phyloP scores from a whole-genome alignment of 2,329 filamentous ascomycete species.

The Fusarium dlaminii region DNA sequence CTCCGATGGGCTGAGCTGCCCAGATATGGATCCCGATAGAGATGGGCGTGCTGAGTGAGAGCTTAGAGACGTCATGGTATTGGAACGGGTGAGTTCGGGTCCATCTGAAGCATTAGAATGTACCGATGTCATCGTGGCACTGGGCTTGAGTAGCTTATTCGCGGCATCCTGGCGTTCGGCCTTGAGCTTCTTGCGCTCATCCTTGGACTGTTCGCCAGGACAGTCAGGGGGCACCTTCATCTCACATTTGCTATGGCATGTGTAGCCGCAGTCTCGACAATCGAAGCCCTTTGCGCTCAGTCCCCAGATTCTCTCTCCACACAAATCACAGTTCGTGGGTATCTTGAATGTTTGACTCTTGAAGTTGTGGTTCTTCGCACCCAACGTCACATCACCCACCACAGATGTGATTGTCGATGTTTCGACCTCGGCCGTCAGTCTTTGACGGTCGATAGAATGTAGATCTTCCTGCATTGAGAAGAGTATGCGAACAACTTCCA shows the following conservation, averaged over 20 bases:
- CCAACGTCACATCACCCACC: constrained; percentile 91
- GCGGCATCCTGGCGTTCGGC: constrained; percentile 83
- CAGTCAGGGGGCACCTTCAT: constrained; percentile 98
- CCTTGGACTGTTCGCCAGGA: constrained; percentile 91
- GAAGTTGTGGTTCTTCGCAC: constrained; percentile 96
- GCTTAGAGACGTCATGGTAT: constrained; percentile 90
- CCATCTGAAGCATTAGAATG: constrained; percentile 70
- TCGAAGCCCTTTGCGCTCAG: constrained; percentile 96
- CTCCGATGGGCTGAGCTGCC: constrained; percentile 60
- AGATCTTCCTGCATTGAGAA: constrained; percentile 86
- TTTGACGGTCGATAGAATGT: constrained; percentile 84
- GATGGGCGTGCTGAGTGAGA: constrained; percentile 85
- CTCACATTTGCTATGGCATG: constrained; percentile 98
- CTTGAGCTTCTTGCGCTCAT: constrained; percentile 95
- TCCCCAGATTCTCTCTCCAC: constrained; percentile 96
- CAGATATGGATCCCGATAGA: constrained; percentile 68
- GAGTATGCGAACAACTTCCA: constrained; percentile 82
- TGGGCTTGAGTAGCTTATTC: constrained; percentile 65
- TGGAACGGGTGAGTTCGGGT: constrained; percentile 76
- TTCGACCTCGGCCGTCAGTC: constrained; percentile 90
- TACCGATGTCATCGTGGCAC: constrained; percentile 47
- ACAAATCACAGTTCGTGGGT: constrained; percentile 97
- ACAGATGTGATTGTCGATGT: constrained; percentile 90
- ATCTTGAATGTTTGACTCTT: constrained; percentile 99
- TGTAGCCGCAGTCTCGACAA: constrained; percentile 96